phyloP scores from a whole-genome alignment of 139 green algal genomes.

The Chlamydomonas asymmetrica region DNA sequence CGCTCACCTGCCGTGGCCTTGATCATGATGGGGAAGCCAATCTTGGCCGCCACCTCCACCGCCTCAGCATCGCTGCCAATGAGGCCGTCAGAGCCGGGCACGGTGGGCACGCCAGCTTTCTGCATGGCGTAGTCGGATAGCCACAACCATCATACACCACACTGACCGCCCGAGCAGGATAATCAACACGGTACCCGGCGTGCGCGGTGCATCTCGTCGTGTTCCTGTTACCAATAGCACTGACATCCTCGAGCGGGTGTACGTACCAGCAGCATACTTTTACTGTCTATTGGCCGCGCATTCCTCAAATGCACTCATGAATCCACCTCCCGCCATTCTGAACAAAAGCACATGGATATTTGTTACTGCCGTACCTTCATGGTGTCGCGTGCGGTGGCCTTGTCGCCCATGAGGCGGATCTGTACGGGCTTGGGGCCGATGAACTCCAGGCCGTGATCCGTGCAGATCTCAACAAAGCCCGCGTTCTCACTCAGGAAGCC shows the following conservation, averaged over 20 bases:
- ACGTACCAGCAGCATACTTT: no score
- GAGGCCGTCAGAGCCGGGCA: constrained; percentile 90
- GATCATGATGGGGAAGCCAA: constrained; percentile 96
- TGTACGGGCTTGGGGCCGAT: constrained; percentile 90
- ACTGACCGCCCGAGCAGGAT: no score
- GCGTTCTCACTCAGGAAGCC: constrained; percentile 96
- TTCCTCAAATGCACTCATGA: neutral
- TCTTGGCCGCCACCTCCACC: constrained; percentile 50
- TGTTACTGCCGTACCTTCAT: constrained; percentile 81
- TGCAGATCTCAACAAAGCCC: constrained; percentile 95
- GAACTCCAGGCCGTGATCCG: constrained; percentile 94
- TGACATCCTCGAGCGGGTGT: no score
- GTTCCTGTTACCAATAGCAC: no score
- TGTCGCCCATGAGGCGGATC: constrained; percentile 96
- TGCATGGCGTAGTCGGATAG: no score
- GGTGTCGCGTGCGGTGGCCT: constrained; percentile 90
- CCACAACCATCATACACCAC: no score
- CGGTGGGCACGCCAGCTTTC: constrained; percentile 89
- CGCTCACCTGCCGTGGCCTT: constrained; percentile 88
- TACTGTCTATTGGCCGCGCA: no score
- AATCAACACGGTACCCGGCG: no score
- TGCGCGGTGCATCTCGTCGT: no score
- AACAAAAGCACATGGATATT: constrained; percentile 4
- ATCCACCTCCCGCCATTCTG: constrained; percentile 6
- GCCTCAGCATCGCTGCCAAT: constrained; percentile 76